Conservation (phyloP, 2,329 filamentous ascomycete genomes). For the Beauveria brongniartii region DNA sequence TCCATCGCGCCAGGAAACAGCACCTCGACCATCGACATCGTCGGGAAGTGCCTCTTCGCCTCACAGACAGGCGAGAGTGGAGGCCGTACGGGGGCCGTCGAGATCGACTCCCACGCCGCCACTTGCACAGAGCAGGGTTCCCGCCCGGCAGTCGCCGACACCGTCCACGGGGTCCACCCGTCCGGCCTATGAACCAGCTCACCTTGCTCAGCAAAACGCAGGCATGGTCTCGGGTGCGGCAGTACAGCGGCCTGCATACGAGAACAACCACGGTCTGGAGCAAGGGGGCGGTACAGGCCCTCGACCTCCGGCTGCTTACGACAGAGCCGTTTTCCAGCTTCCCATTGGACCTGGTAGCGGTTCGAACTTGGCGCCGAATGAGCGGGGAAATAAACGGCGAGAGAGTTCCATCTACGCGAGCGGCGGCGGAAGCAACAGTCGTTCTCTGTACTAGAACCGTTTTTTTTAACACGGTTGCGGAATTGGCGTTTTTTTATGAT, state of each 20-base stretch:
- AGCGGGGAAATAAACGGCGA: slow-evolving; percentile 37
- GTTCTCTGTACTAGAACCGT: not conserved
- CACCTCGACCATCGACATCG: slow-evolving; percentile 43
- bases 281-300: slow-evolving; percentile 7
- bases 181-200: slow-evolving; percentile 36
- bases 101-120: slow-evolving; percentile 44
- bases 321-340: slow-evolving; percentile 28
- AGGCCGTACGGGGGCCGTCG: slow-evolving; percentile 21
- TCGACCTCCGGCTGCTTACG: slow-evolving; percentile 26
- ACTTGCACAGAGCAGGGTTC: slow-evolving; percentile 24
- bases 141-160: slow-evolving; percentile 33
- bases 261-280: slow-evolving; percentile 29
- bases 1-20: slow-evolving; percentile 25
- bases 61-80: slow-evolving; percentile 33
- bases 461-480: not conserved
- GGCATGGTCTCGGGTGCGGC: slow-evolving; percentile 21
- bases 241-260: slow-evolving; percentile 35
- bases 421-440: slow-evolving; percentile 15
- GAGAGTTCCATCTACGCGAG: slow-evolving; percentile 55
- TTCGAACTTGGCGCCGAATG: slow-evolving; percentile 20
- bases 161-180: slow-evolving; percentile 27
- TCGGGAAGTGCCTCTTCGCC: slow-evolving; percentile 39
- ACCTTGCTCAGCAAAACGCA: slow-evolving; percentile 26
- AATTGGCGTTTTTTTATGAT: slow-evolving; percentile 5
- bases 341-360: slow-evolving; percentile 15